A percentile compares a stretch with the other conserved stretches of the same genome.
Evolutionary conservation across 2,329 filamentous ascomycete species (phyloP).

Genomic region (Neurospora sp.): DNA sequence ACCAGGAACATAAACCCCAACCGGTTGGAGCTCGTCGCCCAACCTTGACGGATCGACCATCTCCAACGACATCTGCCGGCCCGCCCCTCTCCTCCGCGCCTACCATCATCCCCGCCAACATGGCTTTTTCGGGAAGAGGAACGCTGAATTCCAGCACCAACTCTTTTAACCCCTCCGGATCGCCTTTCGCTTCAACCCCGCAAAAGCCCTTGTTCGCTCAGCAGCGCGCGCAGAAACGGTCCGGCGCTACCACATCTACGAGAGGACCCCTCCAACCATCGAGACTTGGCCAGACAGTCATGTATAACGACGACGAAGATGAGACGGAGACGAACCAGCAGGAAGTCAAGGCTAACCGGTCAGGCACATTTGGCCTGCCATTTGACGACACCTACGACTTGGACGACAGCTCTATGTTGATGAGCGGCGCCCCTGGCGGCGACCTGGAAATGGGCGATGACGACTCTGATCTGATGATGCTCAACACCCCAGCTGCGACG

Average conservation of each 20-base stretch:
- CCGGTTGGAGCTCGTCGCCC: neutral
- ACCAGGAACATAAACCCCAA: neutral
- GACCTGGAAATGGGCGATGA: conserved; percentile 28
- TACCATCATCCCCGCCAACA: neutral
- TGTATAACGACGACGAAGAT: conserved; percentile 26
- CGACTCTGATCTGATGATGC: conserved; percentile 43
- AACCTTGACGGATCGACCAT: neutral
- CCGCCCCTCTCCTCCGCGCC: neutral
- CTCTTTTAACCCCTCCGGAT: neutral
- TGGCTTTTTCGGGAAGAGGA: neutral
- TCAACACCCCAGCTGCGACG: conserved; percentile 45
- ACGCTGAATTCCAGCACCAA: neutral
- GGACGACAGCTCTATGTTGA: conserved; percentile 25
- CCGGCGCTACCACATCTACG: neutral
- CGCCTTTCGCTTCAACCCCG: neutral
- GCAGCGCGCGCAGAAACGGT: neutral
- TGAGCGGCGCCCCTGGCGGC: neutral
- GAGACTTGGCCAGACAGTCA: conserved; percentile 37
- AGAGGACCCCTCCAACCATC: conserved; percentile 32
- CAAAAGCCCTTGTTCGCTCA: neutral
- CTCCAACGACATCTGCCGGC: neutral
- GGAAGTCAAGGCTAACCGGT: conserved; percentile 24
- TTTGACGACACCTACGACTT: conserved; percentile 30
- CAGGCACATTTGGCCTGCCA: conserved; percentile 22
- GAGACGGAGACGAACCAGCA: conserved; percentile 27